Evolutionary conservation across 2,329 filamentous ascomycete species (phyloP).

Genomic region (Microsporum canis): DNA sequence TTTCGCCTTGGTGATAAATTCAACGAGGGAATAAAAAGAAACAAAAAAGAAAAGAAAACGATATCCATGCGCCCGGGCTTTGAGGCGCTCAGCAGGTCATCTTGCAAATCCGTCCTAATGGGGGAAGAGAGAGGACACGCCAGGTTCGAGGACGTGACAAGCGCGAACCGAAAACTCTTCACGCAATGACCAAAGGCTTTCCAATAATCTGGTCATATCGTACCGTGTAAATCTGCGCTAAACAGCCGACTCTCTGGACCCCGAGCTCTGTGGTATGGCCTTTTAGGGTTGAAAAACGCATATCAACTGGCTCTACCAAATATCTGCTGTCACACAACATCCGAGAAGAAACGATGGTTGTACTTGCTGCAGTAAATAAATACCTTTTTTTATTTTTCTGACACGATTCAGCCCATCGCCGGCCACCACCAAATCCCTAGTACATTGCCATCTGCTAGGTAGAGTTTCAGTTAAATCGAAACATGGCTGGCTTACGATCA

Average conservation of each 20-base stretch:
- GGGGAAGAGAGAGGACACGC: background rate
- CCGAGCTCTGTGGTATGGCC: background rate
- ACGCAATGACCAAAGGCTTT: background rate
- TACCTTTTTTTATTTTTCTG: background rate
- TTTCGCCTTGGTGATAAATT: background rate
- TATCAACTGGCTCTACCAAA: background rate
- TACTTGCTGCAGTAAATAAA: background rate
- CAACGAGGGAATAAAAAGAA: background rate
- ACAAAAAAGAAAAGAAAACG: slow-evolving; percentile 1
- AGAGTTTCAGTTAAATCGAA: background rate
- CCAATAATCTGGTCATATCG: background rate
- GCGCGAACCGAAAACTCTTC: background rate
- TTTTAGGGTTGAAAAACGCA: slow-evolving; percentile 1
- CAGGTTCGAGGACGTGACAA: slow-evolving; percentile 1
- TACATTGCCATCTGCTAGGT: background rate
- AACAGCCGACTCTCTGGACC: background rate
- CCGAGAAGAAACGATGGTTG: background rate
- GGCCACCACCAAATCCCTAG: background rate
- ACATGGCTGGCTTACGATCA: slow-evolving; percentile 2
- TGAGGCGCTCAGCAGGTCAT: background rate
- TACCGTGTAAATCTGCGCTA: background rate
- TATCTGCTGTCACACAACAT: background rate
- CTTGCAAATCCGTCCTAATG: background rate
- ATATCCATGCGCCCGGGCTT: slow-evolving; percentile 1
- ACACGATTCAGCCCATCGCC: background rate